A percentile compares a stretch with the other conserved stretches of the same genome.
These are phyloP conservation scores for Aspergillus neotritici DNA, from an alignment of 2,329 filamentous ascomycete genomes.

Conservation along the genomic window DNA sequence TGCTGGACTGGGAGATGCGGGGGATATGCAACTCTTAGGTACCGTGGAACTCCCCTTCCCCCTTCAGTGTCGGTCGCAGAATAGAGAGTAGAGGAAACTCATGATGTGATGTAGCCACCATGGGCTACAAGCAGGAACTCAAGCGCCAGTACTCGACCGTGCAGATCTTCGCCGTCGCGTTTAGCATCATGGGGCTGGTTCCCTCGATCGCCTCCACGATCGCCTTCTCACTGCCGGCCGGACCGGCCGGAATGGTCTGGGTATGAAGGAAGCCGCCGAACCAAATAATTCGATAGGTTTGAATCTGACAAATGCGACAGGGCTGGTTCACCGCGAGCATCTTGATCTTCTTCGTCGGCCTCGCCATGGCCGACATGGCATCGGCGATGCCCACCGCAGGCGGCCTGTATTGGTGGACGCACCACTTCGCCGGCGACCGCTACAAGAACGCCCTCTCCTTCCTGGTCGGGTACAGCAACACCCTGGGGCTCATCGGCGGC, in stretches of 20 bases:
- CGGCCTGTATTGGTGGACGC: slow-evolving; percentile 56
- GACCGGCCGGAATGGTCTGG: slow-evolving; percentile 59
- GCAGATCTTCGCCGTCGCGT: slow-evolving; percentile 58
- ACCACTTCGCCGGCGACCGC: slow-evolving; percentile 52
- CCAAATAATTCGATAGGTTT: background rate
- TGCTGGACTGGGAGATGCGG: slow-evolving; percentile 12
- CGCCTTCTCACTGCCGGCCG: slow-evolving; percentile 54
- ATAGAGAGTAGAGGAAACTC: too few relatives aligned
- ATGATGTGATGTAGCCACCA: slow-evolving; percentile 18
- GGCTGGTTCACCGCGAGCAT: slow-evolving; percentile 54
- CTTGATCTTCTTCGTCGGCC: slow-evolving; percentile 55
- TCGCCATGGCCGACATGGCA: slow-evolving; percentile 53
- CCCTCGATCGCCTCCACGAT: slow-evolving; percentile 58
- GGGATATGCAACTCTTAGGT: slow-evolving; percentile 24
- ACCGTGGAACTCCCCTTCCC: background rate
- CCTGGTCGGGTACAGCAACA: slow-evolving; percentile 58
- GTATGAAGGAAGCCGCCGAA: slow-evolving; percentile 24
- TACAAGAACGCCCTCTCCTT: slow-evolving; percentile 56
- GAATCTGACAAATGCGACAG: slow-evolving; percentile 18
- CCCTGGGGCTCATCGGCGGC: slow-evolving; percentile 55
- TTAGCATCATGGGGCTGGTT: slow-evolving; percentile 57
- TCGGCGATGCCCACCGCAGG: slow-evolving; percentile 56
- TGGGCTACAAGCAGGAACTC: slow-evolving; percentile 56
- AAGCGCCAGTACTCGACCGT: slow-evolving; percentile 57
- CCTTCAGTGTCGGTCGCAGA: background rate